Conservation (phyloP, 305 asterid species). For the Euphrasia arctica region DNA sequence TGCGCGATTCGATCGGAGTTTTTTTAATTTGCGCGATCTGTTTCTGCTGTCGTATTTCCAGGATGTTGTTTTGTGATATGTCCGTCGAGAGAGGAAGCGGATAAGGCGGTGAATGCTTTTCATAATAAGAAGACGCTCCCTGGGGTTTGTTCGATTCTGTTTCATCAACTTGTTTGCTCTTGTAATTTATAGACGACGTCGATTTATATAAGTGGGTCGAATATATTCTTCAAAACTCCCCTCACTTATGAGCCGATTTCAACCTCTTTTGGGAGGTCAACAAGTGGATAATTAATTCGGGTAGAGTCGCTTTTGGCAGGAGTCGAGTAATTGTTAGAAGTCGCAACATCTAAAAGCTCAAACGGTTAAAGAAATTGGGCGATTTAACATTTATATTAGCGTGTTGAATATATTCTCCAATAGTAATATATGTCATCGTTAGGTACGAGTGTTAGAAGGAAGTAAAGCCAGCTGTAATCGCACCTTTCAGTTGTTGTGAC, state of each 20-base stretch:
- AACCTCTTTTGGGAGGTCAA: no score
- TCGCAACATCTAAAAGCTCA: no score
- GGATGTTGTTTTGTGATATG: conserved; percentile 87
- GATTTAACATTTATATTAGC: no score
- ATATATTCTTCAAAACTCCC: no score
- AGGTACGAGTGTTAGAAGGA: not conserved
- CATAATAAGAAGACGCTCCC: conserved; percentile 84
- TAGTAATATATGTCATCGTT: conserved; percentile 8
- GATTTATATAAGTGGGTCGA: no score
- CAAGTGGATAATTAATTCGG: no score
- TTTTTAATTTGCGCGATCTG: conserved; percentile 30
- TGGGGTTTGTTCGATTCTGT: conserved; percentile 52
- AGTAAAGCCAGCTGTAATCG: not conserved
- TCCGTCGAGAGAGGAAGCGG: conserved; percentile 92
- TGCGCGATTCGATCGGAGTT: conserved; percentile 29
- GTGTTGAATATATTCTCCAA: not conserved
- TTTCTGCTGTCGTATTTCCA: conserved; percentile 26
- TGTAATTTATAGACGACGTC: not conserved
- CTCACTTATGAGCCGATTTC: no score
- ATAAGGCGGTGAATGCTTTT: conserved; percentile 70
- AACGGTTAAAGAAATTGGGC: no score
- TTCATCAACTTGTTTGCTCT: conserved; percentile 8
- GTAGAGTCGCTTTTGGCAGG: no score
- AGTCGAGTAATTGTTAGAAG: no score
- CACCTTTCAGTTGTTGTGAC: not conserved